A percentile compares a stretch with the other conserved stretches of the same genome.
These are phyloP conservation scores for Ceriops tagal DNA, from an alignment of 345 rosid genomes.

Conservation along the genomic window DNA sequence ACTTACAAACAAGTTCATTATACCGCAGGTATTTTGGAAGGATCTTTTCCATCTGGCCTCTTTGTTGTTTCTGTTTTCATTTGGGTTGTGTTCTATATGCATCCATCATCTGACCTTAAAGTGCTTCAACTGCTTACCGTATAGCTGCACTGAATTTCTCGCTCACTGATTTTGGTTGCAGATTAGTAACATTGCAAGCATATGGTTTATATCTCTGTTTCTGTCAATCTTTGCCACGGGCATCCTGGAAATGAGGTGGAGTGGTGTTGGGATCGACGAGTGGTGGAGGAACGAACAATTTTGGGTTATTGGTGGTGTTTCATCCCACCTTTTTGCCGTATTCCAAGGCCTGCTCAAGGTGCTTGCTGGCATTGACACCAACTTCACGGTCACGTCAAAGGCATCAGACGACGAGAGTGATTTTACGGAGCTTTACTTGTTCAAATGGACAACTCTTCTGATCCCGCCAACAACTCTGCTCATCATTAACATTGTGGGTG, in stretches of 20 bases:
- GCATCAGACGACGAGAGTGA: slow-evolving; percentile 92
- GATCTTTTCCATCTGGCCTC: background rate
- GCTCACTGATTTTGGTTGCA: slow-evolving; percentile 26
- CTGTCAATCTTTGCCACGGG: slow-evolving; percentile 94
- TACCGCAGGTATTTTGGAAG: slow-evolving; percentile 65
- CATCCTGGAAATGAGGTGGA: slow-evolving; percentile 94
- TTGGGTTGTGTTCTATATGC: no score
- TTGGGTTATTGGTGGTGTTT: slow-evolving; percentile 96
- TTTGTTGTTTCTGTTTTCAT: background rate
- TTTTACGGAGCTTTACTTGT: slow-evolving; percentile 70
- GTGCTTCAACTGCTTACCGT: background rate
- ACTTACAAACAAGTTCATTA: slow-evolving; percentile 86
- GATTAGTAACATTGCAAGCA: slow-evolving; percentile 88
- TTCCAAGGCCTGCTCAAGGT: slow-evolving; percentile 92
- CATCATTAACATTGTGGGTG: slow-evolving; percentile 80
- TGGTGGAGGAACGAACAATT: slow-evolving; percentile 99
- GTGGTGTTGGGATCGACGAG: slow-evolving; percentile 92
- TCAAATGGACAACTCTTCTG: slow-evolving; percentile 93
- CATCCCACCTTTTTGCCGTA: slow-evolving; percentile 85
- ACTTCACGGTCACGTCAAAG: slow-evolving; percentile 92
- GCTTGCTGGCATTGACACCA: slow-evolving; percentile 88
- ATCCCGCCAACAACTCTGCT: slow-evolving; percentile 92
- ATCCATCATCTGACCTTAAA: background rate
- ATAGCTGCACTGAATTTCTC: slow-evolving; percentile 4
- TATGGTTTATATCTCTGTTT: slow-evolving; percentile 89